Evolutionary conservation across 768 basidiomycete genomes (phyloP), one percentile per base, ranked within the genome.

Genomic region (Russula virescens): DNA sequence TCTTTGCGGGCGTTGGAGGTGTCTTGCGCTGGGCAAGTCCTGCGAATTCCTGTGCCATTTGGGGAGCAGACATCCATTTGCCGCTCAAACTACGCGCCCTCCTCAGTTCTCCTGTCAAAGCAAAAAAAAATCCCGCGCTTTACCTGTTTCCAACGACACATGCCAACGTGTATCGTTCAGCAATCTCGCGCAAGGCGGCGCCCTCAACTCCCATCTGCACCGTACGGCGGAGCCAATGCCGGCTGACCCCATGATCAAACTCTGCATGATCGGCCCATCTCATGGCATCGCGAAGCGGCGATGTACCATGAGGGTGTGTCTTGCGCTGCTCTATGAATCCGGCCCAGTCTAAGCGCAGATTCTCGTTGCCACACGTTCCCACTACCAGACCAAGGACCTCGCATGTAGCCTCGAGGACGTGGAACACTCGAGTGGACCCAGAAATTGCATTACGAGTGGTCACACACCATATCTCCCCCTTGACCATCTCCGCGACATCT

Each of bases 61-160:
- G 78, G n/a, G 73, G 78, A 18, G 82, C 77, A 7, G 87, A 80
- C 82, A 83, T 85, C 80, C 84, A 88, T 13, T 71, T 72, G 3
- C 90, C 90, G 53, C 88, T 88, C 47, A 92, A 69, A 64, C 88
- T 91, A 63, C 21, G 50, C 14, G 25, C 28, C 34, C 47, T 5
- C n/a, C 38, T 55, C 19, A 35, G 8, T 9, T 6, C 48, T 35
- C 18, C 54, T 25, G 45, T 31, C 53, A n/a, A 48, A 53, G 19
- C 47, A 35, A 35, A 7, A 43, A 43, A 43, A 43, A 43, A 5
- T 48, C n/a, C n/a, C 26, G 43, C 43, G 21, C 54, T 74, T 14
- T 69, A 83, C 89, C 89, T 85, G 60, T 91, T 91, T 9, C 78
- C 80, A n/a, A 87, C 81, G 46, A 90, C 82, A 65, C 84, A 84